phyloP scores from a whole-genome alignment of 768 basidiomycete genomes.

The Mycena indigotica region DNA sequence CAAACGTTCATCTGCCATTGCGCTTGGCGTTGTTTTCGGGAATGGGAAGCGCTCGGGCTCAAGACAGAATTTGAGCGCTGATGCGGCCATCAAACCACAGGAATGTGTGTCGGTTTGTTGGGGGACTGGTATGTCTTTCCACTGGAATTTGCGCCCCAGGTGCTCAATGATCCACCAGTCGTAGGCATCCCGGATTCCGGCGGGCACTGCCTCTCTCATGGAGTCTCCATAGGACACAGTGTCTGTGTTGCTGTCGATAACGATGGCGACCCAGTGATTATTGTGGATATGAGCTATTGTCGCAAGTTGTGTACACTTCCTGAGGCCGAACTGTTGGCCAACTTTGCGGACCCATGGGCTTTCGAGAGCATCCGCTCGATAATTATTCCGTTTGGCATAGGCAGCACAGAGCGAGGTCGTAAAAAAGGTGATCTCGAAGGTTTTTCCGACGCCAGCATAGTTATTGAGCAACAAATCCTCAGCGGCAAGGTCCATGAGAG shows the following conservation, averaged over 20 bases:
- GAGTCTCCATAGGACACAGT: neutral
- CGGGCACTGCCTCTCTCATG: neutral
- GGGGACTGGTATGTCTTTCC: neutral
- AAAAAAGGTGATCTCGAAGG: conserved; percentile 2
- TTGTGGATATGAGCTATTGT: conserved; percentile 6
- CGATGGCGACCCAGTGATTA: conserved; percentile 8
- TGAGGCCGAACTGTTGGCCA: conserved; percentile 1
- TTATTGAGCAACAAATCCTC: conserved; percentile 1
- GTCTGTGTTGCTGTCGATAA: conserved; percentile 1
- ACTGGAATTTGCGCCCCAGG: neutral
- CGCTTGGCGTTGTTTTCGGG: neutral
- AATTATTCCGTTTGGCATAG: conserved; percentile 6
- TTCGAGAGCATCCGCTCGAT: neutral
- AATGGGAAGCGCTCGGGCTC: conserved; percentile 5
- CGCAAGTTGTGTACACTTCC: neutral
- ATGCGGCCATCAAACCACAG: neutral
- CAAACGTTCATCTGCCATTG: conserved; percentile 12
- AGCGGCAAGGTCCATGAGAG: conserved; percentile 6
- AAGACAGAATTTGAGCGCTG: neutral
- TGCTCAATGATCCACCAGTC: neutral
- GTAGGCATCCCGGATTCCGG: neutral
- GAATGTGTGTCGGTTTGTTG: neutral
- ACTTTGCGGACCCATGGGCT: conserved; percentile 8
- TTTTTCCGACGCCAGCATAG: neutral
- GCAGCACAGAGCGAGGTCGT: neutral